Base-by-base conservation (phyloP, 1,284 basidiomycete species). In the Fistulina hepatica region DNA sequence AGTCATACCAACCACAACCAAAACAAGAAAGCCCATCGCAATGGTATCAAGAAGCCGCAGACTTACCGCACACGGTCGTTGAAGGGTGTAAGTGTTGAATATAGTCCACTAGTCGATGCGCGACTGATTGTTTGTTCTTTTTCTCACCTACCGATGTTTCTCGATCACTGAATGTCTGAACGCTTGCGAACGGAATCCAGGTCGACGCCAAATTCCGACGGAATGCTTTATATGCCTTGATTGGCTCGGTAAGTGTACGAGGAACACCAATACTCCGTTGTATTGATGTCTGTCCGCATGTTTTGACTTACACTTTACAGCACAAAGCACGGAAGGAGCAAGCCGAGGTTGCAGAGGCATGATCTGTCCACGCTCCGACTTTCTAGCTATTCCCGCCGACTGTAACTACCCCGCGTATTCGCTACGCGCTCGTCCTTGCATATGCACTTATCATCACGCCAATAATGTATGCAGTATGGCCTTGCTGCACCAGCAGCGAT, bases 1-100 rank as follows among this genome's bases (percentile, higher is more conserved):
- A 86, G 83, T 55, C 81, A 85, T 60, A 83, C 81, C 56, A 86
- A 85, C 66, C 91, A 94, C 76, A 94, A 94, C 75, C 91, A 94
- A 72, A 84, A 54, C 71, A 73, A 74, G 63, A 92, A 91, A 76
- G 91, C 94, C 55, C 94, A 98, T 76, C 80, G 85, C 50, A 98
- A 98, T 72, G 94, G 91, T 60, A 93, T 94, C 71, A 89, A 82
- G 68, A 77, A 70, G 61, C 81, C 85, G 41, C 67, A 73, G 63
- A 75, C 76, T 48, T 71, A 78, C 63, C 62, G 81, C 58, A 81
- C 86, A 57, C 76, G 82, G 48, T 93, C 88, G 42, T 60, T 90
- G 69, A 91, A 81, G 69, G 93, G 93, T 75, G 94, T 90, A 71
- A 50, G 82, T 81, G 16, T 28, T n/a, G n/a, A n/a, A n/a, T n/a